These are phyloP conservation scores for Trametes cingulata DNA, from an alignment of 768 basidiomycete species.

Conservation along the genomic window DNA sequence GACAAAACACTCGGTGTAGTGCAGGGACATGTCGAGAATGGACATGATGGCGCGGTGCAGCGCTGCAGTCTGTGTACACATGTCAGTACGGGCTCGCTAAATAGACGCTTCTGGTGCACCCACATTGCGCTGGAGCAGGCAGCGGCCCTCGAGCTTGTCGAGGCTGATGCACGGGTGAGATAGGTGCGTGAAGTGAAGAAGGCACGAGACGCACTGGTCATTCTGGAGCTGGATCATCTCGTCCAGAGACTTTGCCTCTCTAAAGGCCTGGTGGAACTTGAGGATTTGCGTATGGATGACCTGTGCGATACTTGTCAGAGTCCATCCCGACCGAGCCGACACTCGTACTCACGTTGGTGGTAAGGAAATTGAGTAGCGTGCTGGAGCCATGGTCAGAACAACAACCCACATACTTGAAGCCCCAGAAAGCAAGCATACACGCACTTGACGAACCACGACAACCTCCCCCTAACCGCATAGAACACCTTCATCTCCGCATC, in stretches of 20 bases:
- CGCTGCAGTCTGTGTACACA: constrained; percentile 51
- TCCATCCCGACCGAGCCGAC: neutral
- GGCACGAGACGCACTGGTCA: constrained; percentile 55
- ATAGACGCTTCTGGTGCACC: constrained; percentile 19
- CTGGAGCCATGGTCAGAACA: constrained; percentile 35
- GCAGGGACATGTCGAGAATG: constrained; percentile 72
- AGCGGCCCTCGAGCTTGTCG: constrained; percentile 58
- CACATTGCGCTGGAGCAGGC: constrained; percentile 65
- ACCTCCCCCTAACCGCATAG: constrained; percentile 71
- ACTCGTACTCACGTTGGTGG: constrained; percentile 57
- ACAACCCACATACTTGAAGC: neutral
- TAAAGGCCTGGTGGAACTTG: constrained; percentile 59
- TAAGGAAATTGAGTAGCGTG: constrained; percentile 67
- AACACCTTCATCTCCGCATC: constrained; percentile 61
- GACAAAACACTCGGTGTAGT: constrained; percentile 66
- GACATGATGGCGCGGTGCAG: constrained; percentile 66
- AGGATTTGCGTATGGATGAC: constrained; percentile 66
- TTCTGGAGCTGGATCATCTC: constrained; percentile 73
- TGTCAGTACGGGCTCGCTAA: neutral
- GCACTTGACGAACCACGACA: constrained; percentile 87
- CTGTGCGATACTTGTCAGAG: constrained; percentile 37
- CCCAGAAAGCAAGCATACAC: constrained; percentile 29
- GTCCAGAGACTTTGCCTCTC: constrained; percentile 62
- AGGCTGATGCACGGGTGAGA: constrained; percentile 43
- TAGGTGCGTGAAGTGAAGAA: neutral